A percentile compares a stretch with the other conserved stretches of the same genome.
These are phyloP conservation scores for Xanthoceras sorbifolium DNA, from an alignment of 345 rosid genomes.

Conservation along the genomic window DNA sequence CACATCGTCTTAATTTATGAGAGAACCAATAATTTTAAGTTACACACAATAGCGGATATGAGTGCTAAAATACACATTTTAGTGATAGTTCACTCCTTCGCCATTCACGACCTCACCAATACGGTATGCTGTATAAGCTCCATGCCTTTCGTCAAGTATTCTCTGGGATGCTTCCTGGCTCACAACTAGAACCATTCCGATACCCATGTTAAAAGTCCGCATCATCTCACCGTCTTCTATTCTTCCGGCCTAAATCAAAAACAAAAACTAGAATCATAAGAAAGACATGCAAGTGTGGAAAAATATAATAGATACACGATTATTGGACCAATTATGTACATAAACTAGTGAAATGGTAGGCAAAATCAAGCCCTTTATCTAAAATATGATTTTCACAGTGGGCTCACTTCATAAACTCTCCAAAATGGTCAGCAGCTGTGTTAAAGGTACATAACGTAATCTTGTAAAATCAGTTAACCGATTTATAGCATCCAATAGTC, in stretches of 20 bases:
- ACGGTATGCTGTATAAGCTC: conserved; percentile 46
- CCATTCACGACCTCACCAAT: conserved; percentile 74
- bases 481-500: background rate
- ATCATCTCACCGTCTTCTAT: conserved; percentile 88
- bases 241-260: conserved; percentile 54
- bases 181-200: conserved; percentile 84
- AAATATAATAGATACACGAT: background rate
- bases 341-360: background rate
- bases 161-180: conserved; percentile 58
- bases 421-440: background rate
- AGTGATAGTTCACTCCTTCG: conserved; percentile 71
- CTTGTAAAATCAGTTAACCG: background rate
- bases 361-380: background rate
- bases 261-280: background rate
- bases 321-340: background rate
- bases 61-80: conserved; percentile 3
- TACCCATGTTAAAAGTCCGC: conserved; percentile 89
- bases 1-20: no score
- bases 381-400: background rate
- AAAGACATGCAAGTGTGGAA: background rate
- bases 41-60: background rate
- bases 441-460: no score
- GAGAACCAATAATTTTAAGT: background rate
- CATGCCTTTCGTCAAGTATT: conserved; percentile 51
- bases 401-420: background rate